Evolutionary conservation across 441 rosid genomes (phyloP), one percentile per base, ranked within the genome.

Genomic region (Pelargonium fulgidum): DNA sequence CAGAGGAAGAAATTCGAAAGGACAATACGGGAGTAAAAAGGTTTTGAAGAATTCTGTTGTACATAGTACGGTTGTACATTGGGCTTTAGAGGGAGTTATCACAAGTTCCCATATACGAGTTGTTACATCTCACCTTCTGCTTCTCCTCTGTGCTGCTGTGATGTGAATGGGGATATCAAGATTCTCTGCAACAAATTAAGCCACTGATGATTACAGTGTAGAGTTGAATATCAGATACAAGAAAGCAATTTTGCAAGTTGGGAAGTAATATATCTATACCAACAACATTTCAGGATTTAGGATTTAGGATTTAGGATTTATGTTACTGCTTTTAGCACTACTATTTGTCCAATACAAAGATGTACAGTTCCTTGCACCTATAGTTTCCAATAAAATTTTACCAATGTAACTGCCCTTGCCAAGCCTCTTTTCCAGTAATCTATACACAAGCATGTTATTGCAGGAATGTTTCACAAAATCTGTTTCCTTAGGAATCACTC

Each of bases 181-280:
- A 36, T 36, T 36, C 8, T 36, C 41, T 36, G 6, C 41, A 36
- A 36, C 41, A 36, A 36, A 36, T 36, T 9, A 17, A 65, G 61
- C 41, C 52, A 26, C 20, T 1, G 41, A 36, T 13, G 33, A 7
- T 7, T 4, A 0, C 4, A 6, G 62, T 68, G 68, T 67, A 75
- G 13, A 59, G 67, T 66, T 58, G 41, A 13, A 65, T 59, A 64
- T 47, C n/a, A 10, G 19, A 64, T 20, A 14, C 36, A 41, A 26
- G 65, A 41, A 26, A 63, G 16, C 75, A 70, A 54, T 81, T 68
- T 79, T 76, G 70, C 41, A 66, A 36, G 16, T 68, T 73, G 73
- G 61, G 33, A 68, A 68, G 65, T 16, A 56, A 71, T 59, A 10
- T 68, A 56, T 65, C 52, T 24, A 19, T 70, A 44, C 48, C 48